Conservation (phyloP, 192 early-diverging fungal species). For the Lunasporangiospora selenospora region DNA sequence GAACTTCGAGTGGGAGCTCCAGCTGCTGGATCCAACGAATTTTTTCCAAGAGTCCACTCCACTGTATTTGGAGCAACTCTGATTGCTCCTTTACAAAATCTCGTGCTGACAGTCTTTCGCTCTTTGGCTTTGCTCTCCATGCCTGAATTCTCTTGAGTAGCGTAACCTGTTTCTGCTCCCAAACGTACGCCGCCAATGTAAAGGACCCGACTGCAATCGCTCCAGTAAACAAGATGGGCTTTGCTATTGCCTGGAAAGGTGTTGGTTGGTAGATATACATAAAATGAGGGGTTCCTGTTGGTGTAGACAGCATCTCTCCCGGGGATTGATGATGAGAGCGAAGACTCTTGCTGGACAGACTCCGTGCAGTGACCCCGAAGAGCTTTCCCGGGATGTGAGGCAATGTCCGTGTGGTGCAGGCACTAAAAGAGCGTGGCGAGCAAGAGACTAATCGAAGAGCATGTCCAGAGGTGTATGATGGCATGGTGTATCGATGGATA, state of each 20-base stretch:
- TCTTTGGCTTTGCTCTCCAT: constrained; percentile 27
- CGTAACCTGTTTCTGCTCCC: constrained; percentile 35
- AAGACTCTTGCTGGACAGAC: no score
- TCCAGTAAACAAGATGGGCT: constrained; percentile 56
- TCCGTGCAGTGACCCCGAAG: no score
- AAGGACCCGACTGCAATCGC: constrained; percentile 44
- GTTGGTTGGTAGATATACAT: no score
- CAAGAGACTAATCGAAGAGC: no score
- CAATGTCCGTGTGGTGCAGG: no score
- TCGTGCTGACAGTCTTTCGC: constrained; percentile 18
- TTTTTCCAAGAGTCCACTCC: constrained; percentile 10
- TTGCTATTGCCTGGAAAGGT: constrained; percentile 27
- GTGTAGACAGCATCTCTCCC: no score
- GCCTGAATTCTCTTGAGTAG: constrained; percentile 34
- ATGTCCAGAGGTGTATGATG: no score
- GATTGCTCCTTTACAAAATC: constrained; percentile 26
- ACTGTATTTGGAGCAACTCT: constrained; percentile 34
- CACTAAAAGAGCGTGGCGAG: no score
- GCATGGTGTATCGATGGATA: no score
- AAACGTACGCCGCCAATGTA: constrained; percentile 38
- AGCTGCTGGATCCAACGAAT: constrained; percentile 43
- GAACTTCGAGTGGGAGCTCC: constrained; percentile 44
- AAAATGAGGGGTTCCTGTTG: no score
- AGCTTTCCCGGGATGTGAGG: no score
- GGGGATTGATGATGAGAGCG: no score